Conservation (phyloP, 306 rosid genomes). For the Abrus precatorius region DNA sequence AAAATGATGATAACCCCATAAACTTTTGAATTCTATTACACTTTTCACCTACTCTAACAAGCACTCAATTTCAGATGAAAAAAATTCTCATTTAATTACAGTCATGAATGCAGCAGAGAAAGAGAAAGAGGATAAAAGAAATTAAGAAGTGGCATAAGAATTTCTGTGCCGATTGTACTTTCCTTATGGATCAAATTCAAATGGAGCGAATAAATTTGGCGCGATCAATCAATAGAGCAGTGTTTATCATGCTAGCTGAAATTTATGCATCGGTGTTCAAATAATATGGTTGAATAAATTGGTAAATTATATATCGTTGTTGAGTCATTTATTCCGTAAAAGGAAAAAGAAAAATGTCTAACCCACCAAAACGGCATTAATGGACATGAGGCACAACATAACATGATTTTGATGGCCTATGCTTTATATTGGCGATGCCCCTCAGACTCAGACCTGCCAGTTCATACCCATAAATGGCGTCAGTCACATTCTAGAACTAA, state of each 20-base stretch:
- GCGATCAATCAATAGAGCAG: not conserved
- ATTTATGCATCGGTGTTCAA: conserved; percentile 10
- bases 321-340: conserved; percentile 1
- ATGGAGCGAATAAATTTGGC: conserved; percentile 23
- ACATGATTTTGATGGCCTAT: conserved; percentile 33
- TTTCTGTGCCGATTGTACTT: not conserved
- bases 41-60: not conserved
- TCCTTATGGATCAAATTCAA: not conserved
- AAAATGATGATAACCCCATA: not conserved
- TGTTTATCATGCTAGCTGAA: not conserved
- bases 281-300: conserved; percentile 18
- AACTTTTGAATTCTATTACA: not conserved
- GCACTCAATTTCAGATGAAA: not conserved
- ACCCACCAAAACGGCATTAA: conserved; percentile 57
- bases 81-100: not conserved
- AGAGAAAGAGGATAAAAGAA: conserved; percentile 21
- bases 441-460: conserved; percentile 30
- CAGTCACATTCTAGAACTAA: conserved; percentile 49
- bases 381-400: conserved; percentile 31
- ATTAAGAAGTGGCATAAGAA: not conserved
- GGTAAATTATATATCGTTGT: not conserved
- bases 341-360: not conserved
- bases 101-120: not conserved
- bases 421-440: conserved; percentile 35
- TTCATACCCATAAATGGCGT: conserved; percentile 50